These are phyloP conservation scores for Fusarium sp. DNA, from an alignment of 2,329 filamentous ascomycete species.

Conservation along the genomic window DNA sequence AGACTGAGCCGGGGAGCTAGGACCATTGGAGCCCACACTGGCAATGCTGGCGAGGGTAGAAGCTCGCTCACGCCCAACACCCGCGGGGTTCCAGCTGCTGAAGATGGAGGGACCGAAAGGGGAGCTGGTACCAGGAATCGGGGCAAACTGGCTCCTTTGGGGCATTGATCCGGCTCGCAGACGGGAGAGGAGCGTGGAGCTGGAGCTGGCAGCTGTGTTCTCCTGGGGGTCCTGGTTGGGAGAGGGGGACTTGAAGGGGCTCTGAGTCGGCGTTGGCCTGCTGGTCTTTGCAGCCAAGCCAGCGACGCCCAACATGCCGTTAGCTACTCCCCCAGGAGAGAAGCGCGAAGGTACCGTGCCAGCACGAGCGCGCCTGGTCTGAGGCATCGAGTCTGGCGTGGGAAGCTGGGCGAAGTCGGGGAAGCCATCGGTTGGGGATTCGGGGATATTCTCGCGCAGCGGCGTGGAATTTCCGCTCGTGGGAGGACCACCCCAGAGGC, in stretches of 20 bases:
- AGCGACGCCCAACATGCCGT: conserved; percentile 68
- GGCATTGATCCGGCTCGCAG: conserved; percentile 95
- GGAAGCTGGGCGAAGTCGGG: conserved; percentile 85
- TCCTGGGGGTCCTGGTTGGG: conserved; percentile 64
- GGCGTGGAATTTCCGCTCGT: conserved; percentile 97
- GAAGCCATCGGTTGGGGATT: conserved; percentile 95
- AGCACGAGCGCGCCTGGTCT: conserved; percentile 84
- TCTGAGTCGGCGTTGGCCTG: conserved; percentile 86
- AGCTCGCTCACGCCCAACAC: conserved; percentile 79
- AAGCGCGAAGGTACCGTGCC: conserved; percentile 97
- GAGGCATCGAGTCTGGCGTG: conserved; percentile 72
- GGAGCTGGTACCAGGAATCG: conserved; percentile 64
- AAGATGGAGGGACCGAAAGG: conserved; percentile 94
- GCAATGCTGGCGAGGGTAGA: conserved; percentile 85
- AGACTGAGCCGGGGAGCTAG: conserved; percentile 87
- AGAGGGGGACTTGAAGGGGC: conserved; percentile 79
- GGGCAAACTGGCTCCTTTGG: conserved; percentile 79
- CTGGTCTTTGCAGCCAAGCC: conserved; percentile 79
- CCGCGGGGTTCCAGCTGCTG: conserved; percentile 81
- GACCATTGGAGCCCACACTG: conserved; percentile 91
- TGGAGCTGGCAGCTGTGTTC: conserved; percentile 70
- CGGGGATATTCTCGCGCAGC: conserved; percentile 95
- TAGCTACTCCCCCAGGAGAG: conserved; percentile 77
- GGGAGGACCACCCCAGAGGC: conserved; percentile 93
- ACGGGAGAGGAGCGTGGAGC: conserved; percentile 83